Percentiles rank a stretch among this genome's conserved stretches.
Conservation (phyloP, 306 rosid species). For the Chamaecrista fasciculata region DNA sequence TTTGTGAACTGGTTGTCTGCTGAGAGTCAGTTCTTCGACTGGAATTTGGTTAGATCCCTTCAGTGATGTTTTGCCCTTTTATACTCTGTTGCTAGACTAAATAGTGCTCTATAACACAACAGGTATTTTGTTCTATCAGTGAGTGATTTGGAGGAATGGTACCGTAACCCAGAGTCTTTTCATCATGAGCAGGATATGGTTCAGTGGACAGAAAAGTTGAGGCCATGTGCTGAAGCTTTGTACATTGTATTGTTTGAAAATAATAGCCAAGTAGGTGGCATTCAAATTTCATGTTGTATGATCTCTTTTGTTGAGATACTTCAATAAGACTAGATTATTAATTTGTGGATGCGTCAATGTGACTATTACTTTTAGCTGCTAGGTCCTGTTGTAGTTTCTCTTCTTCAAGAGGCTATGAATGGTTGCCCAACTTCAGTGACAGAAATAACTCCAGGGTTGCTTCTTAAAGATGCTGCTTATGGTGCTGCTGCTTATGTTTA, state of each 20-base stretch:
- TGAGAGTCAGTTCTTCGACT: slow-evolving; percentile 8
- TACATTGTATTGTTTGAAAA: slow-evolving; percentile 92
- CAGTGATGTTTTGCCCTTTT: slow-evolving; percentile 5
- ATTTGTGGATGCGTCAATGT: slow-evolving; percentile 28
- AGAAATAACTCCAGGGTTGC: slow-evolving; percentile 83
- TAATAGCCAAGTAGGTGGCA: slow-evolving; percentile 75
- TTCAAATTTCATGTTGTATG: slow-evolving; percentile 29
- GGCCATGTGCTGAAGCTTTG: slow-evolving; percentile 97
- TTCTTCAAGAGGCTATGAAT: slow-evolving; percentile 88
- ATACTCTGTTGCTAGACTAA: slow-evolving; percentile 21
- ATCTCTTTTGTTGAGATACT: slow-evolving; percentile 20
- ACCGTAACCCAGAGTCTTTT: slow-evolving; percentile 78
- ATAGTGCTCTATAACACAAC: slow-evolving; percentile 34
- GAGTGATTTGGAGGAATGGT: slow-evolving; percentile 92
- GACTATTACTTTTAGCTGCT: slow-evolving; percentile 58
- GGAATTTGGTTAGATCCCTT: slow-evolving; percentile 8
- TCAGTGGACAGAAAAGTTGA: slow-evolving; percentile 95
- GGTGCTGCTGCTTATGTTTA: slow-evolving; percentile 98
- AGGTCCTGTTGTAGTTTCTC: slow-evolving; percentile 91
- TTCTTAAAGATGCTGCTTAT: slow-evolving; percentile 96
- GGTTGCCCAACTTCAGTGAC: slow-evolving; percentile 75
- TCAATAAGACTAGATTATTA: slow-evolving; percentile 21
- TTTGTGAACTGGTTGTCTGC: background rate
- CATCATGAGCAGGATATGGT: slow-evolving; percentile 99
- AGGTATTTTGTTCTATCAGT: slow-evolving; percentile 90